These are phyloP conservation scores for Penicillium brasilianum DNA, from an alignment of 2,329 filamentous ascomycete species.

Conservation along the genomic window DNA sequence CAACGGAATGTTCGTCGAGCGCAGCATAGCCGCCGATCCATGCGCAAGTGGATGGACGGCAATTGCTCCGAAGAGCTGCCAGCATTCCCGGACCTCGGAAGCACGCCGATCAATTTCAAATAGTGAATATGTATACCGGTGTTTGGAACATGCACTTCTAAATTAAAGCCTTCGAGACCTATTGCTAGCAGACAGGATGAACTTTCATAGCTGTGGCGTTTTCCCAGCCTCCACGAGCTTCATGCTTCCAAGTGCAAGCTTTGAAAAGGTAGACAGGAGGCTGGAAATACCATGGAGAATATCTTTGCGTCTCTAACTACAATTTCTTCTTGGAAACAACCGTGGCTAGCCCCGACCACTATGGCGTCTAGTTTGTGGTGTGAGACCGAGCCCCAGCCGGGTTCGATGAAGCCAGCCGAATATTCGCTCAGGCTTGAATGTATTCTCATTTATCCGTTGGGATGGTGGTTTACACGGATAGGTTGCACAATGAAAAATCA, in stretches of 20 bases:
- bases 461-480: too few relatives aligned
- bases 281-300: background rate
- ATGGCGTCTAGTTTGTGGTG: background rate
- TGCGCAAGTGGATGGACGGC: background rate
- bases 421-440: too few relatives aligned
- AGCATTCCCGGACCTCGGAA: background rate
- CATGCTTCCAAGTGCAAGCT: background rate
- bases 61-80: background rate
- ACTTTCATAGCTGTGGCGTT: background rate
- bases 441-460: too few relatives aligned
- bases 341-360: too few relatives aligned
- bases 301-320: background rate
- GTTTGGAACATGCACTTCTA: background rate
- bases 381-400: background rate
- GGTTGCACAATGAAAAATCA: background rate
- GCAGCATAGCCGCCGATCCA: background rate
- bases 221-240: background rate
- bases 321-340: background rate
- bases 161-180: background rate
- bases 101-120: background rate
- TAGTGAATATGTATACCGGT: background rate
- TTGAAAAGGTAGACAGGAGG: background rate
- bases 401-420: background rate
- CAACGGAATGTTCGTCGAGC: background rate
- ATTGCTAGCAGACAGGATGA: background rate